These are phyloP conservation scores for Grosmannia clavigera DNA, from an alignment of 2,329 filamentous ascomycete species.

Conservation along the genomic window DNA sequence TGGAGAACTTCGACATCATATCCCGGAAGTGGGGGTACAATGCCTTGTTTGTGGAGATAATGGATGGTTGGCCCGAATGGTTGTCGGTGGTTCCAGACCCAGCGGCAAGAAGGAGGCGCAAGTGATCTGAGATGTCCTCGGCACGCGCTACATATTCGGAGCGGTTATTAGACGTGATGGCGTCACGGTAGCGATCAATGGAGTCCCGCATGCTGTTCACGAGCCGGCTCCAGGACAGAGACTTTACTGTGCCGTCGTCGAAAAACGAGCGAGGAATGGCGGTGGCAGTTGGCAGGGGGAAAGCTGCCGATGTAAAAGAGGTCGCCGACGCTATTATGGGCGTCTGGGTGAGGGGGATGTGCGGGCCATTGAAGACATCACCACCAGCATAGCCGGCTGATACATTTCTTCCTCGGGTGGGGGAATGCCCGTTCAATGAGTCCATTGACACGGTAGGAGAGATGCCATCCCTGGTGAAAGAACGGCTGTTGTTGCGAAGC, in stretches of 20 bases:
- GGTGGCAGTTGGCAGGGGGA: slow-evolving; percentile 44
- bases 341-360: slow-evolving; percentile 24
- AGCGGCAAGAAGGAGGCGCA: slow-evolving; percentile 84
- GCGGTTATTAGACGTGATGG: slow-evolving; percentile 70
- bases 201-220: slow-evolving; percentile 88
- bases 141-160: slow-evolving; percentile 87
- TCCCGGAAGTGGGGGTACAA: slow-evolving; percentile 95
- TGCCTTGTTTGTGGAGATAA: slow-evolving; percentile 95
- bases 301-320: slow-evolving; percentile 47
- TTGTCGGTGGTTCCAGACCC: slow-evolving; percentile 97
- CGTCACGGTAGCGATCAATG: slow-evolving; percentile 79
- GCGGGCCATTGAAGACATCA: slow-evolving; percentile 41
- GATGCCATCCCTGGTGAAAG: slow-evolving; percentile 52
- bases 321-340: slow-evolving; percentile 47
- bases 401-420: slow-evolving; percentile 16
- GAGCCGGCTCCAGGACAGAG: slow-evolving; percentile 78
- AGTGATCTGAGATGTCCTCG: slow-evolving; percentile 96
- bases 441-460: slow-evolving; percentile 88
- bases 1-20: slow-evolving; percentile 99
- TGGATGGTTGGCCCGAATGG: slow-evolving; percentile 96
- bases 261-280: slow-evolving; percentile 74
- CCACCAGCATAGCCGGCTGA: slow-evolving; percentile 31
- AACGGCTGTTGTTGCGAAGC: slow-evolving; percentile 41
- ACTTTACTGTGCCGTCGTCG: slow-evolving; percentile 69
- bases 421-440: slow-evolving; percentile 63